Evolutionary conservation across 2,329 filamentous ascomycete species (phyloP), one percentile per base, ranked within the genome.

Genomic region (Scorias spongiosa): DNA sequence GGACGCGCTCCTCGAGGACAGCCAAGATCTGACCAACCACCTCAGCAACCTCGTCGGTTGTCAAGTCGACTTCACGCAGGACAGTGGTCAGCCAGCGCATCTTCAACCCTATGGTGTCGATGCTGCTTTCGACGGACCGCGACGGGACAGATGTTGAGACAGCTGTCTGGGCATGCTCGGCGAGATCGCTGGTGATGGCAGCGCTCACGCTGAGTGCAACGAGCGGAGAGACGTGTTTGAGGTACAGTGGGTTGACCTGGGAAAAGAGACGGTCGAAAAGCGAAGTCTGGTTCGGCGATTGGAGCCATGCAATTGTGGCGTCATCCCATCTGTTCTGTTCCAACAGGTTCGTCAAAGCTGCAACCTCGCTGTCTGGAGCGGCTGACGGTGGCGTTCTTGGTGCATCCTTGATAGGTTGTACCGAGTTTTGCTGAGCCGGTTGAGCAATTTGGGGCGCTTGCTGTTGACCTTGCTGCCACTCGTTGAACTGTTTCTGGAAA

Each of bases 271-370:
- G 66, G 52, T 98, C 91, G 17, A 98, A 88, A 1, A 98, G 71
- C 67, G 98, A 98, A 1, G 91, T 89, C 63, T 98, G 91, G 64
- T 95, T 96, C 3, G 87, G 88, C 0, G 89, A 95, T 63, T 94
- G 98, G 60, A 80, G 91, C 89, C 77, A 81, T 66, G 66, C 52
- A 52, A 70, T 67, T 2, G 68, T 70, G 40, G 65, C 68, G 29
- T 65, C 61, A 49, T 70, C 66, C 44, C 60, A 69, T 30, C 64
- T 56, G 17, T 74, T 75, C 28, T 73, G 69, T 30, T 71, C 67
- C 63, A 91, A 77, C 38, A 78, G 64, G 41, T 68, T 63, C 41
- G 78, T 76, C 46, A 89, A 78, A 18, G 69, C 65, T 14, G 74
- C 69, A 17, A 81, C 69, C 54, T 85, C 79, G 6, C 66, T 49